Conservation (phyloP, 2,329 filamentous ascomycete species). For the Phyllosticta citrichinensis region DNA sequence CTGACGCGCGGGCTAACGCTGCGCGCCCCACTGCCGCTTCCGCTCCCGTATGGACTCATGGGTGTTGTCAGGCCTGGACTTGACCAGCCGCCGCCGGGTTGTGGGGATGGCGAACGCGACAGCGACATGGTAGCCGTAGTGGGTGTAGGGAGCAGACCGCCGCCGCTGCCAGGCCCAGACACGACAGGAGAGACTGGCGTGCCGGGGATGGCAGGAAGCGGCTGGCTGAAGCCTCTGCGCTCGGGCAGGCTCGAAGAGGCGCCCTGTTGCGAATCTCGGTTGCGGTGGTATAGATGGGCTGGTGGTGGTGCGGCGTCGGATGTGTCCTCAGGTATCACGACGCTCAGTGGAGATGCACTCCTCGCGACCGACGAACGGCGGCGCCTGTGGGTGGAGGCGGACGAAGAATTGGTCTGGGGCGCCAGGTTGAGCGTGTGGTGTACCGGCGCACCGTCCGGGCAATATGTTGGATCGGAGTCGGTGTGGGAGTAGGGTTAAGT, state of each 20-base stretch:
- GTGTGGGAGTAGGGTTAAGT: constrained; percentile 3
- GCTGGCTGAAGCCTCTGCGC: constrained; percentile 22
- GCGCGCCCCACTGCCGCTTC: not conserved
- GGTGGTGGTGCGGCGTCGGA: constrained; percentile 16
- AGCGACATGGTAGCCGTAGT: constrained; percentile 54
- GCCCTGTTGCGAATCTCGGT: constrained; percentile 19
- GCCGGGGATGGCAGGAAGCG: constrained; percentile 28
- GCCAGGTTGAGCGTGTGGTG: constrained; percentile 25
- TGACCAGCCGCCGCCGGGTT: constrained; percentile 77
- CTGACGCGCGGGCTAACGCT: constrained; percentile 50
- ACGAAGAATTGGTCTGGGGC: constrained; percentile 27
- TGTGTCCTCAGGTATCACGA: not conserved
- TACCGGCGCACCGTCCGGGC: not conserved
- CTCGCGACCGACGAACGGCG: constrained; percentile 27
- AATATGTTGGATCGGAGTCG: not conserved
- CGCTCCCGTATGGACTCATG: constrained; percentile 39
- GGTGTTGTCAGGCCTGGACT: constrained; percentile 68
- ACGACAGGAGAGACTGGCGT: constrained; percentile 18
- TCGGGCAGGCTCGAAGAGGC: constrained; percentile 23
- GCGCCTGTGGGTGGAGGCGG: constrained; percentile 29
- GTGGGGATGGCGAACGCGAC: constrained; percentile 79
- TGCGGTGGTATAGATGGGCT: constrained; percentile 16
- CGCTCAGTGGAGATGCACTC: not conserved
- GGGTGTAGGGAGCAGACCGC: constrained; percentile 9
- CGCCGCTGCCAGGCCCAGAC: not conserved